A percentile compares a stretch with the other conserved stretches of the same genome.
Evolutionary conservation across 495 filamentous ascomycete genomes (phyloP).

Genomic region (Penicillium canariense): DNA sequence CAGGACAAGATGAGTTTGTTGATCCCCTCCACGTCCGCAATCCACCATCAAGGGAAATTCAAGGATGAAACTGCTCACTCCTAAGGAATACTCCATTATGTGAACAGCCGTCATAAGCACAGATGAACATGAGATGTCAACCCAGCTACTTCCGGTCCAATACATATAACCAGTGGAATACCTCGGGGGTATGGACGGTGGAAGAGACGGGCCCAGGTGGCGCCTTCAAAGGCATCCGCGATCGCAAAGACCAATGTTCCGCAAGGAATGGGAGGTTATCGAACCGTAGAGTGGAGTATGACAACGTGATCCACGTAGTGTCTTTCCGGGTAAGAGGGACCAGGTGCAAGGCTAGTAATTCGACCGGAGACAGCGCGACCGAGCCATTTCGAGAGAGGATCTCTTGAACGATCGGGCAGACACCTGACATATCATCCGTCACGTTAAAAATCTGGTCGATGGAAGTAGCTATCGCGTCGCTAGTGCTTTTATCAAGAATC

Average conservation of each 20-base stretch:
- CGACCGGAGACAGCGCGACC: conserved; percentile 32
- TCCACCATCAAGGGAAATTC: not conserved
- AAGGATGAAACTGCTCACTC: not conserved
- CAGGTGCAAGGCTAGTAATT: conserved; percentile 39
- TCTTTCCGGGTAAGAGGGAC: conserved; percentile 31
- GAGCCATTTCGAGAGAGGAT: conserved; percentile 7
- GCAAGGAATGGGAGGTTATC: conserved; percentile 25
- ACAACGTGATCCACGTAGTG: conserved; percentile 36
- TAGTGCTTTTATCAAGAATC: conserved; percentile 45
- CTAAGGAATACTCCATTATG: not conserved
- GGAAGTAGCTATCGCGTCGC: conserved; percentile 42
- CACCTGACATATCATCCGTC: conserved; percentile 3
- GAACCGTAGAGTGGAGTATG: conserved; percentile 40
- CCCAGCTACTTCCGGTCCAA: conserved; percentile 31
- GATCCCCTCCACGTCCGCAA: not conserved
- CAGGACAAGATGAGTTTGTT: not conserved
- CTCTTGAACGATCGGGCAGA: conserved; percentile 28
- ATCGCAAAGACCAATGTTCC: conserved; percentile 33
- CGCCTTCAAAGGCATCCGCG: conserved; percentile 38
- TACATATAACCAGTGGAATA: conserved; percentile 45
- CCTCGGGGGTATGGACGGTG: conserved; percentile 32
- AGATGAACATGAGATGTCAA: not conserved
- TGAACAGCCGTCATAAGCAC: not conserved
- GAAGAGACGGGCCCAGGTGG: conserved; percentile 34
- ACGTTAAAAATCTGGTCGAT: conserved; percentile 14